A percentile compares a stretch with the other conserved stretches of the same genome.
Conservation (phyloP, 2,329 filamentous ascomycete species). For the Tolypocladium paradoxum region DNA sequence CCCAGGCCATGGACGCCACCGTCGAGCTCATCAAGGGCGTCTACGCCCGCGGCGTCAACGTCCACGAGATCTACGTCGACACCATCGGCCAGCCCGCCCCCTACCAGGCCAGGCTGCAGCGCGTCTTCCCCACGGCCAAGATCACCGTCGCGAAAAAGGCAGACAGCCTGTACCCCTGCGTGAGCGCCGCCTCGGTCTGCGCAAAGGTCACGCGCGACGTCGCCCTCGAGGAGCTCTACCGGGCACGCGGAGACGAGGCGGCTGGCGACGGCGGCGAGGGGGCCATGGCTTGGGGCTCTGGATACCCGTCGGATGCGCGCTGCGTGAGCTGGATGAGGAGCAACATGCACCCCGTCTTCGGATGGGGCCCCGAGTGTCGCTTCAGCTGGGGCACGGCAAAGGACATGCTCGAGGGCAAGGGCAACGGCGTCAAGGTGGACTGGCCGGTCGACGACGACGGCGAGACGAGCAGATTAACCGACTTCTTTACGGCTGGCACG, state of each 20-base stretch:
- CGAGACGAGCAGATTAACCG: slow-evolving; percentile 58
- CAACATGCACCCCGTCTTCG: slow-evolving; percentile 89
- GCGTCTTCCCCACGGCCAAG: slow-evolving; percentile 66
- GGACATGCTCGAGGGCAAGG: slow-evolving; percentile 77
- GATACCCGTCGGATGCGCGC: slow-evolving; percentile 80
- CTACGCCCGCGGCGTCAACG: slow-evolving; percentile 65
- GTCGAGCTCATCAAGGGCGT: slow-evolving; percentile 71
- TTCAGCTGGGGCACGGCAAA: slow-evolving; percentile 96
- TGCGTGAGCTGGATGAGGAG: slow-evolving; percentile 71
- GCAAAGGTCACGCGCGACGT: slow-evolving; percentile 94
- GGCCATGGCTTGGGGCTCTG: slow-evolving; percentile 67
- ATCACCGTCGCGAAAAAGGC: slow-evolving; percentile 84
- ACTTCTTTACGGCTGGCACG: slow-evolving; percentile 52
- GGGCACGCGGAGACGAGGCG: slow-evolving; percentile 23
- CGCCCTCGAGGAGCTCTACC: slow-evolving; percentile 71
- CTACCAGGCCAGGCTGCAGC: slow-evolving; percentile 78
- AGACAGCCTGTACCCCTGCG: slow-evolving; percentile 83
- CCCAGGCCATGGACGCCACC: slow-evolving; percentile 89
- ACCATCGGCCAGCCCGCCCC: slow-evolving; percentile 74
- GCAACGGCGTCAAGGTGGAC: slow-evolving; percentile 58
- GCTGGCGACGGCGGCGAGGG: slow-evolving; percentile 24
- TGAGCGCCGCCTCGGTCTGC: slow-evolving; percentile 86
- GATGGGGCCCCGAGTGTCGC: slow-evolving; percentile 85
- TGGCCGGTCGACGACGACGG: slow-evolving; percentile 71
- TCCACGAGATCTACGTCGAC: slow-evolving; percentile 88